Evolutionary conservation across 2,329 filamentous ascomycete genomes (phyloP), one percentile per base, ranked within the genome.

Genomic region (Botryotinia narcissicola): DNA sequence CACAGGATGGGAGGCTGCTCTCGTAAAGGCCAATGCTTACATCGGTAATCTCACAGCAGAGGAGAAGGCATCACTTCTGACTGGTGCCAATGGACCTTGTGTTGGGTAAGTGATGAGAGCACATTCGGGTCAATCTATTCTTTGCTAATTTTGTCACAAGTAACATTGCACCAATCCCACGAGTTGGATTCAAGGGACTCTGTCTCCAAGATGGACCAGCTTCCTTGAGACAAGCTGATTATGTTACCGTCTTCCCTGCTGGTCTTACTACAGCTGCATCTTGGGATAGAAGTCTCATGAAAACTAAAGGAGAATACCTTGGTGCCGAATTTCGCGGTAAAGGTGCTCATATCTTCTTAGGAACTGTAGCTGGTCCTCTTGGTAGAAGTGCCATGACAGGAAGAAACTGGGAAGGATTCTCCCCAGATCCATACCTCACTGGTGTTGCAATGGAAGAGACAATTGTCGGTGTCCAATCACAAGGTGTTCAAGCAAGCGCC

Each of bases 41-140:
- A 92, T 95, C 29, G 87, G 88, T 71, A 87, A 88, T 67, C 92
- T 95, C 90, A 94, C 92, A 0, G 81, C 94, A 72, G 92, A 91
- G 3, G 92, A 95, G 80, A 95, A 95, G 83, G 89, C 90, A 51
- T 71, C 69, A 22, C 63, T 78, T 60, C 73, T 78, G 20, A 78
- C 75, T 59, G 77, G 78, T 63, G 70, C 70, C 4, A 59, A 62
- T 57, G 74, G 72, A 37, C 73, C 74, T 20, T 73, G 71, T 70
- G 54, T 70, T n/a, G 71, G 71, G 71, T 77, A 32, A 77, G 78
- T 73, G 44, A 66, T 22, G 2, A 2, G 35, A 25, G 2, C 14
- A 67, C 14, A 12, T 72, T 5, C 5, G 6, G 42, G 9, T 40
- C 42, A 10, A 66, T 22, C 12, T 20, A 25, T 20, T 46, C n/a